Base-by-base conservation (phyloP, 768 basidiomycete genomes). In the Tubosaeta sp. region DNA sequence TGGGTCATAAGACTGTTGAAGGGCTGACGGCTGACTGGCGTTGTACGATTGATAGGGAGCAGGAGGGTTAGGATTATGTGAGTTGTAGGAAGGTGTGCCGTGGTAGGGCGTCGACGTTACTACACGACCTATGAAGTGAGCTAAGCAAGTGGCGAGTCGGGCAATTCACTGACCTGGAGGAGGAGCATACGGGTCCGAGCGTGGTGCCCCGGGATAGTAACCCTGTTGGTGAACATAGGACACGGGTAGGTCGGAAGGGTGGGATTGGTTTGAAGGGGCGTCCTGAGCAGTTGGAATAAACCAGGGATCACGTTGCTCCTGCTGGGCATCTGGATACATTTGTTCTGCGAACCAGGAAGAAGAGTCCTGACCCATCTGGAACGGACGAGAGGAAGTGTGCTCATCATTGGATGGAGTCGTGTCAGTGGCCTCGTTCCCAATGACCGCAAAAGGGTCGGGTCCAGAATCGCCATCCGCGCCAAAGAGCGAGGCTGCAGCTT, bases 401-500 rank as follows among this genome's bases (percentile, higher is more conserved):
- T 67, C 62, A 46, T 63, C 55, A 35, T 53, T 55, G 52, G 60
- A 44, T 54, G 61, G 57, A 52, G 63, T 61, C 53, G 71, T 66
- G 63, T 67, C 60, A 43, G 61, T 57, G 45, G 57, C 55, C 51
- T 67, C 63, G 53, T 71, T 68, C 41, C 81, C 83, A 54, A 84
- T 74, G 48, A 76, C 70, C 54, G 84, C 78, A 71, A 87, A 87
- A 46, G 80, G 79, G 70, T 87, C 85, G 29, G 77, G 73, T 16
- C 71, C 71, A 45, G 80, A 62, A 62, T 88, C 85, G 32, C 56
- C 58, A 29, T 80, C 79, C 46, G 79, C 70, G 54, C 82, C 86
- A 74, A 92, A 92, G 41, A 92, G 84, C 51, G 86, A 83, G 46
- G 88, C 85, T 31, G 90, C 90, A 58, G 86, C 83, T 73, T 89